These are phyloP conservation scores for Penicillium sp. DNA, from an alignment of 2,329 filamentous ascomycete species.

Conservation along the genomic window DNA sequence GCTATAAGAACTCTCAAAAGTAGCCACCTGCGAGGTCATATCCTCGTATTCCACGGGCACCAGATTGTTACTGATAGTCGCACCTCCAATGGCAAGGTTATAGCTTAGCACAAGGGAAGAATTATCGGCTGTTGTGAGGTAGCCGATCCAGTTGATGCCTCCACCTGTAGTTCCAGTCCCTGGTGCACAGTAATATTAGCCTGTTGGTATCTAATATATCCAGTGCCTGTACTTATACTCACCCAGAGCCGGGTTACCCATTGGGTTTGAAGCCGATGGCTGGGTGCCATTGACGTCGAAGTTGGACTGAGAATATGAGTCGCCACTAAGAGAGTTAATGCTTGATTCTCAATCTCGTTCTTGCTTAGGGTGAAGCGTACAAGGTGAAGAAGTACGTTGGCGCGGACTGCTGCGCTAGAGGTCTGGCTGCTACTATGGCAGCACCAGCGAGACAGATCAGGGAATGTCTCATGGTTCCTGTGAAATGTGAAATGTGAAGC, in stretches of 20 bases:
- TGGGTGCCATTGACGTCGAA: constrained; percentile 59
- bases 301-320: constrained; percentile 64
- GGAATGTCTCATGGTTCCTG: constrained; percentile 14
- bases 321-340: constrained; percentile 47
- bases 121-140: constrained; percentile 54
- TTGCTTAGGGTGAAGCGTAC: constrained; percentile 27
- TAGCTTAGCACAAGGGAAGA: constrained; percentile 54
- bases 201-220: no score
- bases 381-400: constrained; percentile 49
- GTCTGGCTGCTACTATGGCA: constrained; percentile 22
- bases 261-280: constrained; percentile 58
- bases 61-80: constrained; percentile 57
- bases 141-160: constrained; percentile 59
- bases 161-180: constrained; percentile 54
- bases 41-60: constrained; percentile 57
- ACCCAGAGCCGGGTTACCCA: constrained; percentile 62
- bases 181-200: constrained; percentile 31
- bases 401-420: constrained; percentile 11
- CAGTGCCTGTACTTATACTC: no score
- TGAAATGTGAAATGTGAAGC: not conserved
- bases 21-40: constrained; percentile 54
- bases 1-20: constrained; percentile 47
- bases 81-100: constrained; percentile 60
- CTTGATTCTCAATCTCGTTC: not conserved
- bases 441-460: constrained; percentile 14